Base-by-base conservation (phyloP, 1,284 basidiomycete genomes). In the Peniophora sp. region DNA sequence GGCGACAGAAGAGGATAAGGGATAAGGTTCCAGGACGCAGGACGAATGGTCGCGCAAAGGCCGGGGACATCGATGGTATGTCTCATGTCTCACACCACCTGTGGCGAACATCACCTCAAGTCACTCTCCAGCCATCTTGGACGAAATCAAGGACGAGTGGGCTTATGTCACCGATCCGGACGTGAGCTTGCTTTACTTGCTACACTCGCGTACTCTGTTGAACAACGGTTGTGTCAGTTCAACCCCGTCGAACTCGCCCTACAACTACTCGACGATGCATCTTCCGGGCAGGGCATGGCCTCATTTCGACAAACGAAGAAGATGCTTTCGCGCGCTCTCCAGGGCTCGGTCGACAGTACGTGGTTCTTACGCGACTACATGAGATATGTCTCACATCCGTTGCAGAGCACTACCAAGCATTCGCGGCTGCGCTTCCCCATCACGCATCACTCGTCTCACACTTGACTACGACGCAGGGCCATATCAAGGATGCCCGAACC, bases 231-330 rank as follows among this genome's bases (percentile, higher is more conserved):
- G 24, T 54, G 52, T 24, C 58, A 93, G 88, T 97, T 97, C 69
- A 95, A 95, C 61, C 85, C 88, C 24, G 92, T 96, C 24, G 88
- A 95, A 58, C 76, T 97, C 39, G 92, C 93, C 5, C 75, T 97
- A 22, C 85, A 91, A 59, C 75, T 97, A 3, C 71, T 97, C 24
- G 88, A 93, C 53, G 76, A 83, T 45, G 78, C 81, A 1, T 80
- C 85, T 2, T 68, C 75, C 0, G 84, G 84, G 2, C 85, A 85
- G 62, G 79, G 84, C 56, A 79, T 91, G 58, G 71, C 79, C 8
- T 88, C 88, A 2, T 94, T 94, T 64, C 75, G 80, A 42, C 68
- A 74, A 48, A 86, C 88, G 3, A 92, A 90, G 64, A 68, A 75
- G 12, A 79, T 86, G 74, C 72, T 94, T 14, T 87, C 88, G 34